Base-by-base conservation (phyloP, 2,329 filamentous ascomycete species). In the Apiospora arundinis region DNA sequence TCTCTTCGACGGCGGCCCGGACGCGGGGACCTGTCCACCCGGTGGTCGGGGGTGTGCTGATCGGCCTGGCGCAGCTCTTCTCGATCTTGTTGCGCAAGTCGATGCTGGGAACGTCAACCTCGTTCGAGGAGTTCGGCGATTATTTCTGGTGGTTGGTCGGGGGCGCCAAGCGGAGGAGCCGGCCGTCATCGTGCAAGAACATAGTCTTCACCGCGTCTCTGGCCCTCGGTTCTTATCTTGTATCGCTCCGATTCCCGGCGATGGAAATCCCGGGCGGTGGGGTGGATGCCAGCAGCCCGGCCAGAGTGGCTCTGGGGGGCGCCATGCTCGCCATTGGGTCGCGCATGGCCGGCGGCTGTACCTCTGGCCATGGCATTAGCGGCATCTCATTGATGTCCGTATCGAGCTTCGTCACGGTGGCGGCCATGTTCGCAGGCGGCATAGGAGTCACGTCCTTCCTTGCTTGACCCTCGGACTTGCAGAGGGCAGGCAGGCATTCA, bases 331-430 rank as follows among this genome's bases (percentile, higher is more conserved):
- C 86, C 0, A 77, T 92, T 11, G 91, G 91, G 0, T 84, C 90
- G 1, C 85, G 90, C 67, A 77, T 92, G 70, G 91, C 88, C 0
- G 90, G 90, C 1, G 91, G 91, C 0, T 93, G 91, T 74, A 92
- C 91, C 0, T 91, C 89, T 6, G 91, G 91, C 0, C 91, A 93
- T 77, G 91, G 91, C 0, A 90, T 93, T 73, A 92, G 88, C 72
- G 91, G 91, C 0, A 85, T 92, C 76, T 87, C 88, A n/a, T 82
- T 90, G 72, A 81, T 92, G 68, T 90, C 88, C 0, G 80, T 87
- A 4, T 88, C 90, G 12, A 92, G 91, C 76, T 83, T 92, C 70
- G 78, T 92, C 16, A 91, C 89, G 0, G 89, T 92, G 32, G 85
- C 80, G 2, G 82, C 85, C 6, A 86, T 90, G 75, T 92, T 92